phyloP scores from a whole-genome alignment of 2,329 filamentous ascomycete genomes.

The Trichoderma cornu-damae region DNA sequence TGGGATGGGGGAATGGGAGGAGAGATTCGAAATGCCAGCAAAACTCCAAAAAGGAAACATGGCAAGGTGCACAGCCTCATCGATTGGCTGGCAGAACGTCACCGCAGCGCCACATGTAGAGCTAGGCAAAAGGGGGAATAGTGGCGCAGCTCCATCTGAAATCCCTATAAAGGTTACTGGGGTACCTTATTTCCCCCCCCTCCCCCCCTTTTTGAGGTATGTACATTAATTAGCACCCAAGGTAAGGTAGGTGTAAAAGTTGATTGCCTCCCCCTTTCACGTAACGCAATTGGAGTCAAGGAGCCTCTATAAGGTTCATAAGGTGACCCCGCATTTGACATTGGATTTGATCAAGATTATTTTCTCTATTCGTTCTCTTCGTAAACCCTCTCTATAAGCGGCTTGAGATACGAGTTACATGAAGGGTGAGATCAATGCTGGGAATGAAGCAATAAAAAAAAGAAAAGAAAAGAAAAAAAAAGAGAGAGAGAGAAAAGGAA shows the following conservation, averaged over 20 bases:
- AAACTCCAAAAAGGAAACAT: constrained; percentile 12
- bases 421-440: background rate
- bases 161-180: no score
- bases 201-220: background rate
- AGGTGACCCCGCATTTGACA: background rate
- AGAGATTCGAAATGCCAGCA: constrained; percentile 14
- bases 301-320: background rate
- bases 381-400: constrained; percentile 1
- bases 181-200: background rate
- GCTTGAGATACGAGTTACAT: background rate
- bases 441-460: background rate
- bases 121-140: constrained; percentile 10
- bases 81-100: constrained; percentile 6
- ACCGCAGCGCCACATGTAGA: constrained; percentile 12
- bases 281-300: background rate
- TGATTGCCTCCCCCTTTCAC: background rate
- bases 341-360: background rate
- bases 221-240: background rate
- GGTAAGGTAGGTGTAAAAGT: background rate
- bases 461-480: background rate
- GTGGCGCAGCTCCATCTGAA: constrained; percentile 11
- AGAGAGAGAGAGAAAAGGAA: background rate
- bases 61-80: constrained; percentile 16
- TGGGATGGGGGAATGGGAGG: constrained; percentile 7
- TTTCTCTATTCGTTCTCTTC: background rate